Evolutionary conservation across 345 rosid genomes (phyloP), one percentile per base, ranked within the genome.

Genomic region (Cardiospermum halicacabum): DNA sequence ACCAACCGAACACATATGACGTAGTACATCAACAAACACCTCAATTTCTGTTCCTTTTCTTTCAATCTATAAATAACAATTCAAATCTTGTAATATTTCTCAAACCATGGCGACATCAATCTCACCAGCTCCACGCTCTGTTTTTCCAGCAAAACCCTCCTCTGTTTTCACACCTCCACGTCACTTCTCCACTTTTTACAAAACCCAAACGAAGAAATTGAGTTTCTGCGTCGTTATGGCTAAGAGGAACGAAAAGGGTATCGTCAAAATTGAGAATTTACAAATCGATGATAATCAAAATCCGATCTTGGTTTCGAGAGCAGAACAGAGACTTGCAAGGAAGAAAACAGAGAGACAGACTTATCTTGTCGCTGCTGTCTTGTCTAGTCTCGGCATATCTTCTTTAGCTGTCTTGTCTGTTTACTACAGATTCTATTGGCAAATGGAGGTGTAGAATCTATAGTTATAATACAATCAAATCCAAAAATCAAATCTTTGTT

Each of bases 401-500:
- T 84, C 86, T 0, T 62, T 84, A 86, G 86, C 89, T 1, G 66
- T 73, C 58, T 24, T 74, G 75, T 69, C 89, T 59, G 80, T 84
- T 75, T 82, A 80, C 62, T 84, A 73, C 77, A 78, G 89, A 54
- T 86, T 86, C 73, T 77, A 80, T 11, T 82, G 85, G 87, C 92
- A 75, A 71, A 75, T 82, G 76, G 82, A 86, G 89, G 92, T 77
- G n/a, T n/a, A n/a, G n/a, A n/a, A n/a, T n/a, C n/a, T n/a, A n/a
- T n/a, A n/a, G n/a, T n/a, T n/a, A n/a, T n/a, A n/a, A n/a, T n/a
- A n/a, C n/a, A n/a, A n/a, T n/a, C n/a, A n/a, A n/a, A n/a, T n/a
- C n/a, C n/a, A n/a, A n/a, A n/a, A n/a, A n/a, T n/a, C n/a, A n/a
- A n/a, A n/a, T n/a, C n/a, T n/a, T n/a, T n/a, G n/a, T n/a, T n/a